Conservation (phyloP, 257 asterid genomes). For the Agastache rugosa region DNA sequence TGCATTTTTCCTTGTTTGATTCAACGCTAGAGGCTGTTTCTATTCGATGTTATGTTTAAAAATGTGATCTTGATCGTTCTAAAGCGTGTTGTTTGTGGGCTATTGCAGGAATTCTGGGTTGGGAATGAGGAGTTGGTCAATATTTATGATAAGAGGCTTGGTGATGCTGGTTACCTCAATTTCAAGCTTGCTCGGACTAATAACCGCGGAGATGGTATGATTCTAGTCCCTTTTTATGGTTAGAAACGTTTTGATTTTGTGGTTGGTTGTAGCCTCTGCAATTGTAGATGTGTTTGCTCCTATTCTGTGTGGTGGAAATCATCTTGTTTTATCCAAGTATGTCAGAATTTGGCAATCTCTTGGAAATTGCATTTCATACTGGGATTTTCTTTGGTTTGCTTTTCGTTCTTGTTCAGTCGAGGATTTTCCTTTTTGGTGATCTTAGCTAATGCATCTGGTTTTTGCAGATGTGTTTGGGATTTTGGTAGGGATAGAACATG, state of each 20-base stretch:
- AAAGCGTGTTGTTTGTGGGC: conserved; percentile 10
- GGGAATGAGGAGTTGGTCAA: conserved; percentile 92
- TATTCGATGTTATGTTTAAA: conserved; percentile 1
- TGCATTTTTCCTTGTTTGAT: conserved; percentile 1
- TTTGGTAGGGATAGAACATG: conserved; percentile 33
- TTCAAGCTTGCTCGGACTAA: conserved; percentile 94
- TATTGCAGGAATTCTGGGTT: conserved; percentile 91
- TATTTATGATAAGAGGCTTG: conserved; percentile 89
- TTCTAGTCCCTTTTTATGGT: not conserved
- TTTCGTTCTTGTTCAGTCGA: conserved; percentile 22
- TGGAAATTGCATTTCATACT: not conserved
- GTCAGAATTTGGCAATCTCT: conserved; percentile 24
- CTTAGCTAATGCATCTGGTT: conserved; percentile 29
- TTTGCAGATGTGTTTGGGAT: conserved; percentile 29
- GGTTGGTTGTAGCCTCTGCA: conserved; percentile 5
- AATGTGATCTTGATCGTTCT: not conserved
- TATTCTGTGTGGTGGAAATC: not conserved
- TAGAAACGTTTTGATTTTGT: not conserved
- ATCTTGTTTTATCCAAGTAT: conserved; percentile 7
- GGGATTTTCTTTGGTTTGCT: conserved; percentile 14
- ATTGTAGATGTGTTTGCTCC: not conserved
- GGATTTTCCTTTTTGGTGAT: conserved; percentile 14
- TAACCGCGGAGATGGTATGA: conserved; percentile 96
- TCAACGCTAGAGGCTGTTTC: not conserved
- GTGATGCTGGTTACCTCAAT: conserved; percentile 86